These are phyloP conservation scores for Euptelea pleiosperma DNA, from an alignment of 164 flowering plant species.

Conservation along the genomic window DNA sequence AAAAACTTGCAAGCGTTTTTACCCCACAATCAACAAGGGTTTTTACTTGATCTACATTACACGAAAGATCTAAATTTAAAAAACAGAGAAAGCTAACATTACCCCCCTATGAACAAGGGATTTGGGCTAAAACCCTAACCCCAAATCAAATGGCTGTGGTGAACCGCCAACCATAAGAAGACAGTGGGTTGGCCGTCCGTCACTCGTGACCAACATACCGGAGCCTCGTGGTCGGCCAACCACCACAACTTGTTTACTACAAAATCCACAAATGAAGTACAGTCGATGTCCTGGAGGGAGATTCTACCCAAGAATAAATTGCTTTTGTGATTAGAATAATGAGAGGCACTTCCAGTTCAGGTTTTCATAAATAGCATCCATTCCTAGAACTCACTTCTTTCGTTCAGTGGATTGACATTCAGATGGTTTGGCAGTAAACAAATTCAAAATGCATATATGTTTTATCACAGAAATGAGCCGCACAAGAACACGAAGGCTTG, in stretches of 20 bases:
- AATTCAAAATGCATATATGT: constrained; percentile 47
- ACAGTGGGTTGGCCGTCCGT: too few relatives aligned
- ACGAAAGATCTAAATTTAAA: too few relatives aligned
- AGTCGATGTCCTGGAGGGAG: constrained; percentile 78
- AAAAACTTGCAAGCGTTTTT: too few relatives aligned
- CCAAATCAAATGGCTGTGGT: too few relatives aligned
- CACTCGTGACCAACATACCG: too few relatives aligned
- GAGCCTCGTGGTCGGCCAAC: too few relatives aligned
- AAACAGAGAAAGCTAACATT: too few relatives aligned
- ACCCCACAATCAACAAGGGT: too few relatives aligned
- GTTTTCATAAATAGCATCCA: constrained; percentile 70
- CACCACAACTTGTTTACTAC: constrained; percentile 27
- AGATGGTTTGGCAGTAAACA: constrained; percentile 57
- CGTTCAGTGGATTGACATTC: constrained; percentile 45
- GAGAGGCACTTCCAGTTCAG: constrained; percentile 66
- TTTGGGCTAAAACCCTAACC: too few relatives aligned
- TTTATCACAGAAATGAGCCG: constrained; percentile 74
- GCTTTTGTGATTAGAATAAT: constrained; percentile 60
- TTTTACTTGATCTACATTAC: too few relatives aligned
- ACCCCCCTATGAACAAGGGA: too few relatives aligned
- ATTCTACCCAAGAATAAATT: constrained; percentile 62
- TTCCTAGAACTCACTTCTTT: constrained; percentile 57
- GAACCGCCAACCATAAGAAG: too few relatives aligned
- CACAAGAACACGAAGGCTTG: constrained; percentile 52
- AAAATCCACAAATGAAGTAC: constrained; percentile 51